Evolutionary conservation across 83 land plant genomes (phyloP).

Genomic region (Isoetes engelmannii): DNA sequence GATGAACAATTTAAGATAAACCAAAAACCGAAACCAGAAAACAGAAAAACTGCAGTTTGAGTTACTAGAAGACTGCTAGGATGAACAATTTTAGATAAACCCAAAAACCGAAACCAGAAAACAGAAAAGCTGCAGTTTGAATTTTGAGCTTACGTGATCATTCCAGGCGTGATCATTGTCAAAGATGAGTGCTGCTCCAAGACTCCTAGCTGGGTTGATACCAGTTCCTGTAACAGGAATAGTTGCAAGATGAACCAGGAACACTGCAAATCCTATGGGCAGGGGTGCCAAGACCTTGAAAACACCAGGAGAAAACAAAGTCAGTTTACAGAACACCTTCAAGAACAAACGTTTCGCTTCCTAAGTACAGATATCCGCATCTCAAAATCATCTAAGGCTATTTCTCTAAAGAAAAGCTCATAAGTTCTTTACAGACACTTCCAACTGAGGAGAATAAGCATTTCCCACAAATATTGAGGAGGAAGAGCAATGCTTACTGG

Average conservation of each 20-base stretch:
- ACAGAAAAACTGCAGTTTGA: background rate
- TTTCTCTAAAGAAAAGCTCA: too few species aligned
- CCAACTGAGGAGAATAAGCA: too few species aligned
- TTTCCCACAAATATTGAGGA: too few species aligned
- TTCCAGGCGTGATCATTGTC: background rate
- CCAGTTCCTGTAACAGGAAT: slow-evolving; percentile 3
- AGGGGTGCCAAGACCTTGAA: background rate
- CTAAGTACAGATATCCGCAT: background rate
- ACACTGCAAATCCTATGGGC: background rate
- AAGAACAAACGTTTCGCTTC: background rate
- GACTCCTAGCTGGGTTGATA: slow-evolving; percentile 6
- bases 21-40: too few species aligned
- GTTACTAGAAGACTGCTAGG: too few species aligned
- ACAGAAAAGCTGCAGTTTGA: background rate
- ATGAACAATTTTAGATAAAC: too few species aligned
- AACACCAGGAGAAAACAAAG: background rate
- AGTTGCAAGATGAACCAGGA: slow-evolving; percentile 1
- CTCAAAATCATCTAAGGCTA: too few species aligned
- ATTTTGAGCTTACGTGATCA: slow-evolving; percentile 10
- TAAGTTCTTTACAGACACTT: too few species aligned
- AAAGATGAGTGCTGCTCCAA: background rate
- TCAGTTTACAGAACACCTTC: slow-evolving; percentile 10
- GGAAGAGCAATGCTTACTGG: slow-evolving; percentile 12
- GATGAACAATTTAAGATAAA: too few species aligned
- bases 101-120: too few species aligned